Percentiles rank a stretch among this genome's conserved stretches.
Evolutionary conservation across 1,139 yeast genomes (phyloP).

Genomic region (Nakaseomyces glabratus): DNA sequence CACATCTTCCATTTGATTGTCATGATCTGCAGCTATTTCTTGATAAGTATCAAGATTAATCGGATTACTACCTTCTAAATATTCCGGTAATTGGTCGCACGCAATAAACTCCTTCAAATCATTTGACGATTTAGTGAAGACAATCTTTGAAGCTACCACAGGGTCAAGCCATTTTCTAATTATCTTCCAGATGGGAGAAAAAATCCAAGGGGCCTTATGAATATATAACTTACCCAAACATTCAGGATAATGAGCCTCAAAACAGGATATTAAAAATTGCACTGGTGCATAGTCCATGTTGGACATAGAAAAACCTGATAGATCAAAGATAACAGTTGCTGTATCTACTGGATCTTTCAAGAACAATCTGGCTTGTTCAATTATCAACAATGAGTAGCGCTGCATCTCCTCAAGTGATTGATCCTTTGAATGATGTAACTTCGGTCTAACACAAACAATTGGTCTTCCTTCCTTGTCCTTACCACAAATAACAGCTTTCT

Average conservation of each 20-base stretch:
- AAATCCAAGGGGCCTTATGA: constrained; percentile 88
- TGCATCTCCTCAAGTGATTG: constrained; percentile 63
- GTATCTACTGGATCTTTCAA: constrained; percentile 59
- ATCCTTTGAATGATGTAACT: constrained; percentile 59
- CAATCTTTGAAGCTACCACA: constrained; percentile 72
- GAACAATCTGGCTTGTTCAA: constrained; percentile 61
- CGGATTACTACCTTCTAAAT: constrained; percentile 58
- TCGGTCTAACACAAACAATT: constrained; percentile 61
- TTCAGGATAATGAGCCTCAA: constrained; percentile 87
- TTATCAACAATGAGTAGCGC: constrained; percentile 52
- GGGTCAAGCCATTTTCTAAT: constrained; percentile 86
- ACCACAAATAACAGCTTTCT: constrained; percentile 62
- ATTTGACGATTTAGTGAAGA: constrained; percentile 52
- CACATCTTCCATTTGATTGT: constrained; percentile 39
- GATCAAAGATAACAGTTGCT: constrained; percentile 66
- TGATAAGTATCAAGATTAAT: constrained; percentile 33
- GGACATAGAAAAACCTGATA: constrained; percentile 62
- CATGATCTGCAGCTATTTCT: constrained; percentile 41
- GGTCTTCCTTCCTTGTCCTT: constrained; percentile 58
- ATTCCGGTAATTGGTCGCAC: constrained; percentile 45
- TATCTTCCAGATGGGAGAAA: constrained; percentile 77
- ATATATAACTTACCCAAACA: constrained; percentile 64
- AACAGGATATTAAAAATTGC: constrained; percentile 64
- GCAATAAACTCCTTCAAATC: constrained; percentile 55
- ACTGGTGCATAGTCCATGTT: constrained; percentile 83